Evolutionary conservation across 2,329 filamentous ascomycete species (phyloP).

Genomic region (Sporothrix schenckii): DNA sequence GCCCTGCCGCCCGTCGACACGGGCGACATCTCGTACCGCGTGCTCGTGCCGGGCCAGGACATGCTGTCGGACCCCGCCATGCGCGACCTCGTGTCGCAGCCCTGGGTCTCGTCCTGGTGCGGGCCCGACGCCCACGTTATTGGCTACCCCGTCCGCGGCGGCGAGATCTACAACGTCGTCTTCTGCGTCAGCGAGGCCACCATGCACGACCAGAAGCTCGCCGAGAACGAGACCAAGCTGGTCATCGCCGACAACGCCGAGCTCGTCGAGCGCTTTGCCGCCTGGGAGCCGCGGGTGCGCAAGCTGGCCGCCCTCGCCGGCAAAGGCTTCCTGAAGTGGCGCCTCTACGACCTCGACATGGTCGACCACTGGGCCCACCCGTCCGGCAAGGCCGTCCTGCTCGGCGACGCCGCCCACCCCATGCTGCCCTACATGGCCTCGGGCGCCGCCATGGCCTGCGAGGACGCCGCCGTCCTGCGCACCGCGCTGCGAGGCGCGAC

Average conservation of each 20-base stretch:
- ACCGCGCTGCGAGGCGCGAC: slow-evolving; percentile 27
- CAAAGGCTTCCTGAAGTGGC: slow-evolving; percentile 50
- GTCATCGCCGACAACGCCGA: slow-evolving; percentile 43
- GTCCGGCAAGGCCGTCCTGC: slow-evolving; percentile 45
- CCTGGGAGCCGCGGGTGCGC: slow-evolving; percentile 45
- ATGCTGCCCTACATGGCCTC: slow-evolving; percentile 54
- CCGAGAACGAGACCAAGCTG: slow-evolving; percentile 36
- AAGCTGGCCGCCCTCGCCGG: slow-evolving; percentile 44
- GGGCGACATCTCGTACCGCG: slow-evolving; percentile 44
- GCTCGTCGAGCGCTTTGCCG: slow-evolving; percentile 42
- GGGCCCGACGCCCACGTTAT: slow-evolving; percentile 43
- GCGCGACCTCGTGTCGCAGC: slow-evolving; percentile 39
- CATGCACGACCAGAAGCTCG: slow-evolving; percentile 27
- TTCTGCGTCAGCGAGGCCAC: slow-evolving; percentile 37
- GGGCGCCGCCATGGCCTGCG: slow-evolving; percentile 50
- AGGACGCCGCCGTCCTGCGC: slow-evolving; percentile 46
- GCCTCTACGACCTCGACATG: slow-evolving; percentile 48
- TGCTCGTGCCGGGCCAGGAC: slow-evolving; percentile 40
- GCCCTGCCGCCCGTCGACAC: slow-evolving; percentile 39
- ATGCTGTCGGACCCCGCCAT: slow-evolving; percentile 41
- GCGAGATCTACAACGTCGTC: slow-evolving; percentile 43
- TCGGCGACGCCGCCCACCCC: slow-evolving; percentile 52
- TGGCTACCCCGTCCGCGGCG: slow-evolving; percentile 41
- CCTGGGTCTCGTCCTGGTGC: slow-evolving; percentile 42
- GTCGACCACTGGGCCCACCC: slow-evolving; percentile 48